Evolutionary conservation across 2,329 filamentous ascomycete genomes (phyloP), one percentile per base, ranked within the genome.

Genomic region (Talaromyces sp.): DNA sequence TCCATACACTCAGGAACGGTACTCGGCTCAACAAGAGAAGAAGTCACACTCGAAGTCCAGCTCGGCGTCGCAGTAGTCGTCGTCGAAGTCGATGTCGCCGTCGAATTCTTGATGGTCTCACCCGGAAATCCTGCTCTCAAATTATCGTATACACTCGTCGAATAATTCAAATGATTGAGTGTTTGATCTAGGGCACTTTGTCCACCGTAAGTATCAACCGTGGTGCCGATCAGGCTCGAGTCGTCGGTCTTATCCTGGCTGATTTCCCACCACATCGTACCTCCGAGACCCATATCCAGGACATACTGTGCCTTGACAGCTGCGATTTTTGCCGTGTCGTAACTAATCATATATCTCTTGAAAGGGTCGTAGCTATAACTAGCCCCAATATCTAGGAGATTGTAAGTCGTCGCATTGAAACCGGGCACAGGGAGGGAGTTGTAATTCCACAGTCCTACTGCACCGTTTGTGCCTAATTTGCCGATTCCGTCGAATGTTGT

Each of bases 261-360:
- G 71, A 87, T 91, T 80, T 96, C 92, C 90, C 90, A 93, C 91
- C 91, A 96, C 92, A 96, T 96, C 36, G 85, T 90, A 15, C 93
- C 93, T 5, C 92, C 92, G 0, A 96, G 83, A 0, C 85, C 80
- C 34, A 83, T 79, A 19, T 65, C n/a, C 38, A 47, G 10, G 25
- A 85, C 74, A 72, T 83, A 85, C 73, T 96, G 84, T 74, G 86
- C 95, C 11, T 85, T 79, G 1, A 77, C 22, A 3, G 38, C 51
- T 36, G 59, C 64, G 29, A 92, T 86, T 5, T 81, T 79, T 2
- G 87, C 83, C 2, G 86, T 93, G 74, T 92, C 89, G 70, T 93
- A 96, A 60, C 84, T 89, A 47, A 96, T 85, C 78, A 96, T 82
- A 66, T 84, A 86, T 62, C 82, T 82, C 49, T 81, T 83, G 2